Evolutionary conservation across 345 rosid genomes (phyloP), one percentile per base, ranked within the genome.

Genomic region (Geranium rotundifolium): DNA sequence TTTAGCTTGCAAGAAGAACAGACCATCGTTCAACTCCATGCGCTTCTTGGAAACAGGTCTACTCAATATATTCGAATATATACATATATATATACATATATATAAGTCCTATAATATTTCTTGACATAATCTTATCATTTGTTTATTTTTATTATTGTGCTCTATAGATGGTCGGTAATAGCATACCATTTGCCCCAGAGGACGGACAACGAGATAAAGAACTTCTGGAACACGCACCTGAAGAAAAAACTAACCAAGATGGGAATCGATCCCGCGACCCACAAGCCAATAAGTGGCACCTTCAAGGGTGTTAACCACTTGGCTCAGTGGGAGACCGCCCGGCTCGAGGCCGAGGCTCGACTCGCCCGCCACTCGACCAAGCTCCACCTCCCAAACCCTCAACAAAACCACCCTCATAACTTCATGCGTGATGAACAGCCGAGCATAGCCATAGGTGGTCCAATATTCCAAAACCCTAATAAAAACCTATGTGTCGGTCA

Each of bases 141-240:
- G 18, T 41, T 10, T 62, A n/a, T n/a, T n/a, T n/a, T n/a, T n/a
- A n/a, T n/a, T n/a, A n/a, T n/a, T n/a, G n/a, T n/a, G n/a, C 39
- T 29, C 58, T 31, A 18, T 67, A 87, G 96, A 80, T 85, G 96
- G 96, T 88, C 96, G 31, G 86, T 84, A 66, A 89, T 86, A 61
- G 96, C 96, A 12, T 82, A 84, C 61, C 81, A 71, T 61, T 71
- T 89, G 59, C 93, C 89, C 0, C 90, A 93, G 72, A 83, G 96
- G 77, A 89, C 96, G 4, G 96, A 89, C 64, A 89, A 89, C 58
- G 96, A 89, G 69, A 86, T 89, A 8, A 89, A 86, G 68, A 86
- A 86, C 57, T 80, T 84, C 23, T 89, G 96, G 96, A 89, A 86
- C 59, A 89, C 96, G 17, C 91, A 83, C 71, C 83, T 89, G 39